These are phyloP conservation scores for Lanmaoa pseudosensibilis DNA, from an alignment of 768 basidiomycete species.

Conservation along the genomic window DNA sequence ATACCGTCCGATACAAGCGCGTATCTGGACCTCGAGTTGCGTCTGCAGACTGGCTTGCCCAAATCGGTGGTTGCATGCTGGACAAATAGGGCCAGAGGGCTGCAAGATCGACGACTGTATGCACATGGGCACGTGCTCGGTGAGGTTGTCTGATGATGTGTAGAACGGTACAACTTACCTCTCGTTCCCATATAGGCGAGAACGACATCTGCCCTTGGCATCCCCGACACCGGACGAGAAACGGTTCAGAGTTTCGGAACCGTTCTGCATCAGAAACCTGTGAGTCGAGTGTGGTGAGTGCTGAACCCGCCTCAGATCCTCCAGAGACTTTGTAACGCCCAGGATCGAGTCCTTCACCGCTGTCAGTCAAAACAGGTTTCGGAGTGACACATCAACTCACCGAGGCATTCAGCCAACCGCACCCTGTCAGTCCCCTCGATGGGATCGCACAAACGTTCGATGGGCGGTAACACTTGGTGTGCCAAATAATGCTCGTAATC, in stretches of 20 bases:
- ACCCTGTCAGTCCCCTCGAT: conserved; percentile 95
- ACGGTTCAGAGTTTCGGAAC: conserved; percentile 72
- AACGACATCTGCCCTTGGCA: conserved; percentile 67
- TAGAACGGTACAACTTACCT: conserved; percentile 40
- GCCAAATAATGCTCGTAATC: conserved; percentile 92
- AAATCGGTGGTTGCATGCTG: conserved; percentile 57
- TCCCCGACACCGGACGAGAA: conserved; percentile 72
- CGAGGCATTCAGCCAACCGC: conserved; percentile 92
- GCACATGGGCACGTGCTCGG: background rate
- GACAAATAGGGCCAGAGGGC: conserved; percentile 67
- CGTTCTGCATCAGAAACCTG: conserved; percentile 86
- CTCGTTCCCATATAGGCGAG: conserved; percentile 55
- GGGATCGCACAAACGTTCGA: conserved; percentile 92
- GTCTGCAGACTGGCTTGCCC: conserved; percentile 64
- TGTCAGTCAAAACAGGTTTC: background rate
- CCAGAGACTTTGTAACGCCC: conserved; percentile 47
- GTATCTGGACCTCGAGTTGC: conserved; percentile 87
- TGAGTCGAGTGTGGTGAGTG: conserved; percentile 82
- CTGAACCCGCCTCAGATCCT: conserved; percentile 52
- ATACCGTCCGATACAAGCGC: conserved; percentile 72
- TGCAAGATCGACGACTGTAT: conserved; percentile 66
- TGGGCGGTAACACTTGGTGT: conserved; percentile 89
- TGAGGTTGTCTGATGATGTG: background rate
- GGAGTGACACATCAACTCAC: conserved; percentile 41
- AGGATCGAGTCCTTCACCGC: conserved; percentile 56